Conservation (phyloP, 371 early-diverging fungal genomes). For the Mortierella sp. region DNA sequence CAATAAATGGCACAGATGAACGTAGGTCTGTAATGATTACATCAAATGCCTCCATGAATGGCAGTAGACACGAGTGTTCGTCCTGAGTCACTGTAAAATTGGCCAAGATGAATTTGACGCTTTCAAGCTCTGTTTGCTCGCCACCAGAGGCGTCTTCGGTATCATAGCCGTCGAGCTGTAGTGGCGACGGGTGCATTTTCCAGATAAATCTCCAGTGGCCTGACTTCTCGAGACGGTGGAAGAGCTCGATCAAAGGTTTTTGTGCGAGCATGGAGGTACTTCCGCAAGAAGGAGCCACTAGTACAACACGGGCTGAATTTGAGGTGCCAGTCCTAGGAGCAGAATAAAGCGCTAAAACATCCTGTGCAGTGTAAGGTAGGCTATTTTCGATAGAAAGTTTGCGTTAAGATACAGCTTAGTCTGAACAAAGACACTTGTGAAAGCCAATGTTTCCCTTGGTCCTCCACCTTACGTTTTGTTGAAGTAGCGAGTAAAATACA, state of each 20-base stretch:
- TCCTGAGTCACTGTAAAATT: conserved; percentile 49
- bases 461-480: conserved; percentile 38
- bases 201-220: conserved; percentile 54
- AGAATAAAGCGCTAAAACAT: conserved; percentile 24
- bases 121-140: conserved; percentile 47
- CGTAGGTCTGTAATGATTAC: conserved; percentile 56
- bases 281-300: conserved; percentile 50
- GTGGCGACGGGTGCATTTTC: conserved; percentile 55
- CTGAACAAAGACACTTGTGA: not conserved
- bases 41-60: conserved; percentile 58
- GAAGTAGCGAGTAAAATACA: conserved; percentile 56
- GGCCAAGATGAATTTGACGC: conserved; percentile 44
- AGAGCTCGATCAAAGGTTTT: conserved; percentile 46
- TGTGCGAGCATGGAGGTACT: conserved; percentile 49
- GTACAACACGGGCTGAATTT: conserved; percentile 18
- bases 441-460: not conserved
- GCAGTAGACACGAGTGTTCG: conserved; percentile 53
- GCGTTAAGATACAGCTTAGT: not conserved
- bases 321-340: not conserved
- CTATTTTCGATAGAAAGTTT: conserved; percentile 9
- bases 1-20: conserved; percentile 57
- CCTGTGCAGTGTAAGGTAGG: conserved; percentile 47
- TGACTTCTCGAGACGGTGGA: conserved; percentile 48
- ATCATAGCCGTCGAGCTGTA: conserved; percentile 35
- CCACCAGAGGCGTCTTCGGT: conserved; percentile 16